A percentile compares a stretch with the other conserved stretches of the same genome.
Conservation (phyloP, 345 rosid genomes). For the Populus nigra region DNA sequence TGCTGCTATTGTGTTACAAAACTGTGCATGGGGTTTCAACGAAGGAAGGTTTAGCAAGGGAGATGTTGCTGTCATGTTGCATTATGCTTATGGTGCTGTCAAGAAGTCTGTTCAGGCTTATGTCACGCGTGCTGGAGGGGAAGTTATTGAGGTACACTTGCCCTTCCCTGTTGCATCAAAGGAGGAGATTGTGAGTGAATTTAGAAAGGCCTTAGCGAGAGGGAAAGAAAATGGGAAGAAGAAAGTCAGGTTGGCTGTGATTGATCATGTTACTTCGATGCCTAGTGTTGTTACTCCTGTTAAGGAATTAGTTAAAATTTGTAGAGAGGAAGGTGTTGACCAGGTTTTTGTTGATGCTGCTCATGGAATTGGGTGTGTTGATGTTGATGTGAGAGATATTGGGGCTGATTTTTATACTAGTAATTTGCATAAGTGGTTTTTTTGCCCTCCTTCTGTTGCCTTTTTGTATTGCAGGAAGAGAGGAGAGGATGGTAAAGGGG, state of each 20-base stretch:
- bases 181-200: slow-evolving; percentile 60
- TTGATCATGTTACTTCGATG: slow-evolving; percentile 95
- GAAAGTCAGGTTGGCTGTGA: slow-evolving; percentile 77
- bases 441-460: slow-evolving; percentile 86
- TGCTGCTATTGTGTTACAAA: slow-evolving; percentile 74
- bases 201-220: slow-evolving; percentile 56
- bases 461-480: slow-evolving; percentile 76
- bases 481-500: slow-evolving; percentile 16
- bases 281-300: slow-evolving; percentile 86
- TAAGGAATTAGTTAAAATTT: slow-evolving; percentile 70
- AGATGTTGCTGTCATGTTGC: slow-evolving; percentile 81
- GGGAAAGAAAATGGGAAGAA: slow-evolving; percentile 63
- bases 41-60: slow-evolving; percentile 63
- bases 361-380: slow-evolving; percentile 89
- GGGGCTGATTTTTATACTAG: slow-evolving; percentile 94
- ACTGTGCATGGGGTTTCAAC: slow-evolving; percentile 62
- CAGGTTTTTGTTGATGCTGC: slow-evolving; percentile 94
- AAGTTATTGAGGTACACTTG: slow-evolving; percentile 77
- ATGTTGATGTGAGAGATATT: slow-evolving; percentile 80
- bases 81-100: slow-evolving; percentile 82
- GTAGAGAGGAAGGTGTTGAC: slow-evolving; percentile 83
- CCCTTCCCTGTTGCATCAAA: slow-evolving; percentile 75
- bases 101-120: slow-evolving; percentile 92
- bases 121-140: slow-evolving; percentile 78
- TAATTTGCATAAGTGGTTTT: slow-evolving; percentile 93